Percentiles rank a stretch among this genome's conserved stretches.
These are phyloP conservation scores for Penicillium turbatum DNA, from an alignment of 495 filamentous ascomycete genomes.

Conservation along the genomic window DNA sequence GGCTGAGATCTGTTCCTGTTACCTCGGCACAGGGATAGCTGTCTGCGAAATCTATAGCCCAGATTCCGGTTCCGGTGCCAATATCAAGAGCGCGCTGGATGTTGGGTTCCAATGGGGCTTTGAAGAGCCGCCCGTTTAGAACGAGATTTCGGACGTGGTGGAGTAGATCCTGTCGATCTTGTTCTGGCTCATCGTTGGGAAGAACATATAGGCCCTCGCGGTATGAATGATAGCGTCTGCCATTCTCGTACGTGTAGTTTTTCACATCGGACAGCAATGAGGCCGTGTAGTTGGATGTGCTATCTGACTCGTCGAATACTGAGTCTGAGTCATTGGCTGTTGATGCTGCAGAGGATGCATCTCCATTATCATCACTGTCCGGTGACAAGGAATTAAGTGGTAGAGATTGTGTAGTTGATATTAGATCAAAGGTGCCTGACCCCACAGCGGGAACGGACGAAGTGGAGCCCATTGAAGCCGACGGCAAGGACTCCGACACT, in stretches of 20 bases:
- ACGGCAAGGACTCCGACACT: background rate
- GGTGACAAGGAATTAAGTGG: background rate
- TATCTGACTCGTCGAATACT: slow-evolving; percentile 25
- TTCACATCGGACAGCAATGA: slow-evolving; percentile 25
- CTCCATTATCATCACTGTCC: background rate
- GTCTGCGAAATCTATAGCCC: background rate
- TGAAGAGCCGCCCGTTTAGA: slow-evolving; percentile 53
- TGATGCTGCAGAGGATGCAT: slow-evolving; percentile 13
- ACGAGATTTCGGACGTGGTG: slow-evolving; percentile 50
- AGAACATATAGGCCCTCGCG: slow-evolving; percentile 60
- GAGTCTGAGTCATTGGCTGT: slow-evolving; percentile 12
- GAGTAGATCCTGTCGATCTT: slow-evolving; percentile 43
- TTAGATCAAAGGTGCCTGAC: background rate
- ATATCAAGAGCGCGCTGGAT: slow-evolving; percentile 62
- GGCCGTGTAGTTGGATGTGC: slow-evolving; percentile 21
- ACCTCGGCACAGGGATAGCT: background rate
- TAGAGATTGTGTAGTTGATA: background rate
- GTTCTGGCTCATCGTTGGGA: slow-evolving; percentile 38
- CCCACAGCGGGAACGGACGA: background rate
- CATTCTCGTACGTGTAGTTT: slow-evolving; percentile 49
- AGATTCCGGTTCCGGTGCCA: slow-evolving; percentile 56
- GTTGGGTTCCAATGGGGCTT: slow-evolving; percentile 54
- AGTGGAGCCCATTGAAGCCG: background rate
- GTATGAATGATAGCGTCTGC: slow-evolving; percentile 64
- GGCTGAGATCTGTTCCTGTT: slow-evolving; percentile 23